Evolutionary conservation across 345 rosid species (phyloP).

Genomic region (Dimocarpus longan): DNA sequence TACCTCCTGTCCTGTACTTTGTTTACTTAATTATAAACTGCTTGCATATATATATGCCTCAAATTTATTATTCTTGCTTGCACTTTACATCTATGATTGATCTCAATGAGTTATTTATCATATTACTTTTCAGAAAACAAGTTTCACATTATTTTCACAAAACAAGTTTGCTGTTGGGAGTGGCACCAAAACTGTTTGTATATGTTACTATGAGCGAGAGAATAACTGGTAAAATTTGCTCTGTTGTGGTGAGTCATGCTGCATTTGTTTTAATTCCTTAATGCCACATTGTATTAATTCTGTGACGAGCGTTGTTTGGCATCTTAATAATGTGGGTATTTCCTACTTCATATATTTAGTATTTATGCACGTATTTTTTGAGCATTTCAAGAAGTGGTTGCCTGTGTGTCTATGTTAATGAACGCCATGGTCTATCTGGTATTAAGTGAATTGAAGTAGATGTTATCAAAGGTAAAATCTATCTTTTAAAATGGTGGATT

Average conservation of each 20-base stretch:
- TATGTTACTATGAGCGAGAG: conserved; percentile 98
- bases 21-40: not conserved
- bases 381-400: not conserved
- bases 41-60: not conserved
- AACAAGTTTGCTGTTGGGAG: conserved; percentile 99
- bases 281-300: conserved; percentile 30
- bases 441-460: not conserved
- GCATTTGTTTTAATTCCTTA: conserved; percentile 10
- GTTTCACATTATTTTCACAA: conserved; percentile 54
- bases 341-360: not conserved
- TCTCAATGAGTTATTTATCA: not conserved
- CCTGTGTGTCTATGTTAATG: not conserved
- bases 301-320: conserved; percentile 96
- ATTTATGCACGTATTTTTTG: not conserved
- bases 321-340: conserved; percentile 87
- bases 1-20: not conserved
- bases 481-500: not conserved
- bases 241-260: conserved; percentile 69
- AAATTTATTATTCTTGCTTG: not conserved
- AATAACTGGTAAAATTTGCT: conserved; percentile 79
- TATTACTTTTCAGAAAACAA: conserved; percentile 66
- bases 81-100: not conserved
- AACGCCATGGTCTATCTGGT: not conserved
- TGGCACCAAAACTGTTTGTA: conserved; percentile 95
- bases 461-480: not conserved